Base-by-base conservation (phyloP, 768 basidiomycete species). In the Naganishia onofrii region DNA sequence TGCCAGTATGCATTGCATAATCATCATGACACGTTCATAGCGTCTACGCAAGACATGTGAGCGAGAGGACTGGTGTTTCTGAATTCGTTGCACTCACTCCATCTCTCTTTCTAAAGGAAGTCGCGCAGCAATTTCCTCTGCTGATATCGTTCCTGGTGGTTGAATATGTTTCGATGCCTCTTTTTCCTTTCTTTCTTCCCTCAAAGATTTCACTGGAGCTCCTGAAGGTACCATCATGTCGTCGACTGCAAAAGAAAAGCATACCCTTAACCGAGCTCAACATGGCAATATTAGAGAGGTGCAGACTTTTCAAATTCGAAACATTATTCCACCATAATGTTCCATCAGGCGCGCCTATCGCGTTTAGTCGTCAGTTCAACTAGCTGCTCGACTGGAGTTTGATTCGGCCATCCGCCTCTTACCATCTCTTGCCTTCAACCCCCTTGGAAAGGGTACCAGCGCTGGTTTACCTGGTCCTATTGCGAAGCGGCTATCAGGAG, bases 281-380 rank as follows among this genome's bases (percentile, higher is more conserved):
- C n/a, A n/a, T n/a, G n/a, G n/a, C n/a, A n/a, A n/a, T n/a, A n/a
- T n/a, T n/a, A n/a, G n/a, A n/a, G n/a, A n/a, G n/a, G n/a, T n/a
- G 68, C 79, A 64, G 26, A 79, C 79, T 75, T 38, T 81, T 76
- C 4, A 79, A 75, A 31, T 72, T 67, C 32, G 52, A 21, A 15
- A 79, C 70, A 66, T 81, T 81, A 58, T 81, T 76, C 78, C 78
- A 81, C 80, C 80, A 81, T 54, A 81, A 51, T 8, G 80, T 78
- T 10, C 77, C 78, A 17, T 77, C 78, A 0, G 76, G 71, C 28
- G 71, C 32, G 3, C 58, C 67, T 56, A 28, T 56, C n/a, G n/a
- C n/a, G n/a, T n/a, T n/a, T n/a, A n/a, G n/a, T n/a, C n/a, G n/a
- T n/a, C n/a, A n/a, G n/a, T n/a, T n/a, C n/a, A n/a, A n/a, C n/a